A percentile compares a stretch with the other conserved stretches of the same genome.
These are phyloP conservation scores for Saccharomycopsis selenospora DNA, from an alignment of 805 yeast genomes.

Conservation along the genomic window DNA sequence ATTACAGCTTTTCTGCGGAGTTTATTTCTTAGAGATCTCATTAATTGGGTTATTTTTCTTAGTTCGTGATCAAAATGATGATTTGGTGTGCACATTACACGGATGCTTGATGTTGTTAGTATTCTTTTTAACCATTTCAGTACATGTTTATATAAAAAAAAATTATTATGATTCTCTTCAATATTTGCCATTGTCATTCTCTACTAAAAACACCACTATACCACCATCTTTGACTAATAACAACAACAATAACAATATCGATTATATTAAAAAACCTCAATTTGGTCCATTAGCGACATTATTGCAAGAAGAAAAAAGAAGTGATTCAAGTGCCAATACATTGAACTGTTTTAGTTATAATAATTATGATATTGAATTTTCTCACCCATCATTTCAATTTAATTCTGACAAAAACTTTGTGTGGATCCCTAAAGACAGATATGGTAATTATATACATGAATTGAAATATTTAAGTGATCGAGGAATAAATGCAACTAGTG, in stretches of 20 bases:
- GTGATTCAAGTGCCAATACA: slow-evolving; percentile 1
- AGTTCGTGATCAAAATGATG: slow-evolving; percentile 42
- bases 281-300: too few relatives aligned
- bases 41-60: slow-evolving; percentile 69
- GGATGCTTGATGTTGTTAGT: slow-evolving; percentile 47
- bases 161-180: slow-evolving; percentile 33
- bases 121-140: slow-evolving; percentile 46
- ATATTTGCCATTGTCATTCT: slow-evolving; percentile 31
- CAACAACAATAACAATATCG: slow-evolving; percentile 17
- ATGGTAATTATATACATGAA: slow-evolving; percentile 30
- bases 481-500: slow-evolving; percentile 24
- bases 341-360: slow-evolving; percentile 10
- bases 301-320: slow-evolving; percentile 8
- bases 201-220: slow-evolving; percentile 5
- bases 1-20: slow-evolving; percentile 69
- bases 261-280: too few relatives aligned
- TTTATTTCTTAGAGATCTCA: slow-evolving; percentile 74
- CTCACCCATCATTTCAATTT: slow-evolving; percentile 20
- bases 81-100: slow-evolving; percentile 38
- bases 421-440: slow-evolving; percentile 39
- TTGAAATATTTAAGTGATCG: slow-evolving; percentile 21
- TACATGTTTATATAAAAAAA: slow-evolving; percentile 45
- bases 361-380: slow-evolving; percentile 20
- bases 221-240: slow-evolving; percentile 9
- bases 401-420: slow-evolving; percentile 25